Conservation (phyloP, 1,139 yeast species). For the Scheffersomyces insectosa region DNA sequence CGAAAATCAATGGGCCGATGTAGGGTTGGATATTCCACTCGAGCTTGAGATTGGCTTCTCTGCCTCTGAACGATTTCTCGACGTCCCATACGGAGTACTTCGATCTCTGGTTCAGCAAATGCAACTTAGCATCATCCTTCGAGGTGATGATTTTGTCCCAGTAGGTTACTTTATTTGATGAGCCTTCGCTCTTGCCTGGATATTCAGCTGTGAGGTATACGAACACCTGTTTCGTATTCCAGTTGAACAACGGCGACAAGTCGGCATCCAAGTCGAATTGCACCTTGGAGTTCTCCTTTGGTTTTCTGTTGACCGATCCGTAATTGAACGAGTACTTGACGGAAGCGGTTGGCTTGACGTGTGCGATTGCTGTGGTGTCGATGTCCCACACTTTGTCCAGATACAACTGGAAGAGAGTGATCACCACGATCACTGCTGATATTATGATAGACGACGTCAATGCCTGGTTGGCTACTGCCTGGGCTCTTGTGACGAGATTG, state of each 20-base stretch:
- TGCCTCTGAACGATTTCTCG: constrained; percentile 62
- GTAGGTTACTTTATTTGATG: constrained; percentile 70
- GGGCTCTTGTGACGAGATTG: constrained; percentile 45
- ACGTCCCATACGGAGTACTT: constrained; percentile 91
- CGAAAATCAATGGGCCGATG: constrained; percentile 77
- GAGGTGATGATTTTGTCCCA: constrained; percentile 84
- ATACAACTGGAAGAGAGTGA: constrained; percentile 53
- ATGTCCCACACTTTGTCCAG: constrained; percentile 44
- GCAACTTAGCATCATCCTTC: constrained; percentile 58
- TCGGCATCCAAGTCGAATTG: constrained; percentile 68
- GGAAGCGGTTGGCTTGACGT: constrained; percentile 42
- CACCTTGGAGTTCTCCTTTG: constrained; percentile 78
- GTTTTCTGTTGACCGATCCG: constrained; percentile 68
- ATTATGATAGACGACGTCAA: constrained; percentile 52
- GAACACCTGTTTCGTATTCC: constrained; percentile 96
- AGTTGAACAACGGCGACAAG: constrained; percentile 77
- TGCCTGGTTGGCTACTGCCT: constrained; percentile 56
- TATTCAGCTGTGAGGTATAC: constrained; percentile 89
- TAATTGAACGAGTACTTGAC: constrained; percentile 67
- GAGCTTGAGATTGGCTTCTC: constrained; percentile 68
- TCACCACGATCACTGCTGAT: constrained; percentile 43
- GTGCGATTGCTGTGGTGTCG: constrained; percentile 40
- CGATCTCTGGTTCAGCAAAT: constrained; percentile 55
- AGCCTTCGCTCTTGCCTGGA: constrained; percentile 55
- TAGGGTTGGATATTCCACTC: constrained; percentile 95